Evolutionary conservation across 2,329 filamentous ascomycete species (phyloP).

Genomic region (Xylariaceae sp.): DNA sequence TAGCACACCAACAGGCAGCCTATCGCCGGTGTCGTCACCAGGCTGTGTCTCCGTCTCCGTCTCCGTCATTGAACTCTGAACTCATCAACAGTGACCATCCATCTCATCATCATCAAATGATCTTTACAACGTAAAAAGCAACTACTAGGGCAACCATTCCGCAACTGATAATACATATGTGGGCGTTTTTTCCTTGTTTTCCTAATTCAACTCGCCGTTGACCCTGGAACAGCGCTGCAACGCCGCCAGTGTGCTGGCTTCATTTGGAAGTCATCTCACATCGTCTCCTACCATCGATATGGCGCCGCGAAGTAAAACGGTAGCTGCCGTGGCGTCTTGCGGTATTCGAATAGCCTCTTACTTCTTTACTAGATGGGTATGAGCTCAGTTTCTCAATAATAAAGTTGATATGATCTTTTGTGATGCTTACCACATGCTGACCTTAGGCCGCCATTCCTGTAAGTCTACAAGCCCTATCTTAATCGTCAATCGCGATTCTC

Average conservation of each 20-base stretch:
- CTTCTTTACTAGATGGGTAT: conserved; percentile 60
- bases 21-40: conserved; percentile 18
- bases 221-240: not conserved
- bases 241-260: not conserved
- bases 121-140: conserved; percentile 5
- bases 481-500: not conserved
- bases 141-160: not conserved
- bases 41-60: not conserved
- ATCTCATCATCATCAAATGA: not conserved
- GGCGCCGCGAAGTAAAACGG: conserved; percentile 24
- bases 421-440: conserved; percentile 20
- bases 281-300: conserved; percentile 13
- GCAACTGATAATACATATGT: not conserved
- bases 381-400: conserved; percentile 17
- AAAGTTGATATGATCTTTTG: not conserved
- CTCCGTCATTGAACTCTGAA: not conserved
- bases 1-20: no score
- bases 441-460: conserved; percentile 31
- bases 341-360: conserved; percentile 48
- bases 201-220: not conserved
- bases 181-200: not conserved
- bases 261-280: conserved; percentile 1
- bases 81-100: no score
- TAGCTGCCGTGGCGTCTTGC: conserved; percentile 45
- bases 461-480: conserved; percentile 17